Conservation (phyloP, 1,284 basidiomycete species). For the Rhodotorula sp. region DNA sequence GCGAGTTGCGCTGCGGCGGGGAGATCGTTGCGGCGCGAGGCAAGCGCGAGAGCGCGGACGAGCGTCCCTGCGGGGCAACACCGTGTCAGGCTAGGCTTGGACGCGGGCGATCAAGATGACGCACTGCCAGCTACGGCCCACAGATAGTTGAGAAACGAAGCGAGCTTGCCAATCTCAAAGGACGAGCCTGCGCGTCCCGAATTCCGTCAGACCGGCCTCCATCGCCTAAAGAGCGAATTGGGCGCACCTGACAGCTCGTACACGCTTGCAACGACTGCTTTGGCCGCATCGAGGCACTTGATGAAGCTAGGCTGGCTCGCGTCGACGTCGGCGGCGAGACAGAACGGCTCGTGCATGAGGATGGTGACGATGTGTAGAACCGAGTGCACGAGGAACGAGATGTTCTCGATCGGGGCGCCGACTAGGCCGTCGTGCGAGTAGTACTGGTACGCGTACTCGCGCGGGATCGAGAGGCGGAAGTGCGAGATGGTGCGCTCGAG, state of each 20-base stretch:
- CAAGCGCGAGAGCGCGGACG: slow-evolving; percentile 37
- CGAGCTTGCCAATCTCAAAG: slow-evolving; percentile 20
- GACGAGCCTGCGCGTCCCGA: slow-evolving; percentile 9
- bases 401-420: slow-evolving; percentile 6
- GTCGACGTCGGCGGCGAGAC: neutral
- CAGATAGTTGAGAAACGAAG: slow-evolving; percentile 21
- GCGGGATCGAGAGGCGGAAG: slow-evolving; percentile 38
- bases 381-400: slow-evolving; percentile 18
- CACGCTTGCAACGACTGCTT: slow-evolving; percentile 32
- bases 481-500: slow-evolving; percentile 33
- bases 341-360: slow-evolving; percentile 41
- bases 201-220: no score
- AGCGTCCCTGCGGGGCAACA: slow-evolving; percentile 26
- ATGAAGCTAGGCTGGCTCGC: slow-evolving; percentile 13
- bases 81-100: no score
- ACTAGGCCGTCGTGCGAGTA: neutral
- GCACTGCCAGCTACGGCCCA: slow-evolving; percentile 27
- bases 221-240: no score
- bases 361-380: slow-evolving; percentile 38
- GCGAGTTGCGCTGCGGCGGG: slow-evolving; percentile 4
- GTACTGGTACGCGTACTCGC: slow-evolving; percentile 22
- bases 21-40: slow-evolving; percentile 10
- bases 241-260: slow-evolving; percentile 34
- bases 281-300: slow-evolving; percentile 36
- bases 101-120: neutral